These are phyloP conservation scores for Achaetomium macrosporum DNA, from an alignment of 2,329 filamentous ascomycete species.

Conservation along the genomic window DNA sequence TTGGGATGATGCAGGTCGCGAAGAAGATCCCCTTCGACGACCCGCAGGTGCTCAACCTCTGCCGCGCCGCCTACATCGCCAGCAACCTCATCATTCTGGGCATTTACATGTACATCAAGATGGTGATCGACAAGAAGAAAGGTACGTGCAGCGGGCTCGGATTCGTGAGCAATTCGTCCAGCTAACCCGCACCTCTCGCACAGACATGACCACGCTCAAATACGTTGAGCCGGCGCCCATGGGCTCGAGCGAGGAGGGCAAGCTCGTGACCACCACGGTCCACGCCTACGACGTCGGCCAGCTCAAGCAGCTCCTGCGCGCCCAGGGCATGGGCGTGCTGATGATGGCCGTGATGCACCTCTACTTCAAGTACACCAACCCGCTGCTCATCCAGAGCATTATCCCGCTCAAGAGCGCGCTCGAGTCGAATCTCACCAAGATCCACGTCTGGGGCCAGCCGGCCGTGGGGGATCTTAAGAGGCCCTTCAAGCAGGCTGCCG, in stretches of 20 bases:
- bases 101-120: slow-evolving; percentile 80
- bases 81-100: slow-evolving; percentile 76
- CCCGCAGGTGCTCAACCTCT: slow-evolving; percentile 52
- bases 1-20: slow-evolving; percentile 96
- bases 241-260: slow-evolving; percentile 89
- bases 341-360: slow-evolving; percentile 99
- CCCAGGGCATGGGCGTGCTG: slow-evolving; percentile 88
- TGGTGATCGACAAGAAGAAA: slow-evolving; percentile 92
- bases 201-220: slow-evolving; percentile 95
- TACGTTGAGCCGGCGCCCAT: slow-evolving; percentile 95
- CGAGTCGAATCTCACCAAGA: slow-evolving; percentile 94
- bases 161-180: neutral
- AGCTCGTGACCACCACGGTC: slow-evolving; percentile 93
- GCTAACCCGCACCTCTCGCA: neutral
- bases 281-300: slow-evolving; percentile 90
- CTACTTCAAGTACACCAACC: slow-evolving; percentile 99
- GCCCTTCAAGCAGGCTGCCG: slow-evolving; percentile 82
- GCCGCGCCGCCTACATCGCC: slow-evolving; percentile 49
- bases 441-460: slow-evolving; percentile 82
- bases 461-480: slow-evolving; percentile 88
- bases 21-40: slow-evolving; percentile 96
- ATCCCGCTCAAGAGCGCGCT: slow-evolving; percentile 94
- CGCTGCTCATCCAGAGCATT: slow-evolving; percentile 96
- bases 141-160: slow-evolving; percentile 49
- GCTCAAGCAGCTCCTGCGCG: slow-evolving; percentile 77